These are phyloP conservation scores for Actinidia arguta DNA, from an alignment of 179 eudicot species.

Conservation along the genomic window DNA sequence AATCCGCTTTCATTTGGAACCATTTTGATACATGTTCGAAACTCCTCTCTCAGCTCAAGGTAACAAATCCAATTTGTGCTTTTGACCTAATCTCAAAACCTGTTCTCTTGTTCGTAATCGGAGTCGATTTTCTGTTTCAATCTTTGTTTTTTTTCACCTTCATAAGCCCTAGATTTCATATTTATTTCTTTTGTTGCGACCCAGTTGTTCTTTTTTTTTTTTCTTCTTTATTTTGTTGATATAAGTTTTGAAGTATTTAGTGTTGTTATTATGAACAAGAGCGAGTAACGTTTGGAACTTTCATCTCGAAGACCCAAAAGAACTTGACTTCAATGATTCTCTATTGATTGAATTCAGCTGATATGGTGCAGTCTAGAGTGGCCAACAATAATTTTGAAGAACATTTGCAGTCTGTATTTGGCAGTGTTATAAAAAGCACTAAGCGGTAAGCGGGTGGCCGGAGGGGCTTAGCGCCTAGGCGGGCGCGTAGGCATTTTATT, in stretches of 20 bases:
- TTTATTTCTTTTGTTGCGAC: background rate
- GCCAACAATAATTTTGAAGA: too few relatives aligned
- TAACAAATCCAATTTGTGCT: background rate
- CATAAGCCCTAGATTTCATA: background rate
- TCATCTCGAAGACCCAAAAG: background rate
- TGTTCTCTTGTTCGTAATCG: background rate
- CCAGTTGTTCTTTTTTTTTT: background rate
- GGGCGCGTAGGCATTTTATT: too few relatives aligned
- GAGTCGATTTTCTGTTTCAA: background rate
- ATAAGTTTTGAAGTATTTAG: background rate
- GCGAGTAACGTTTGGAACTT: background rate
- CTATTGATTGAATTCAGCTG: background rate
- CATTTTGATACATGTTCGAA: constrained; percentile 63
- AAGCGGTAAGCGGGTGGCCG: too few relatives aligned
- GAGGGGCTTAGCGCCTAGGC: too few relatives aligned
- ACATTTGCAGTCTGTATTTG: too few relatives aligned
- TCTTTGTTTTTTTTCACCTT: too few relatives aligned
- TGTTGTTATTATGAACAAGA: background rate
- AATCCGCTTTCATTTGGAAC: constrained; percentile 68
- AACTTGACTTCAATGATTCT: background rate
- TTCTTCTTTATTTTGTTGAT: background rate
- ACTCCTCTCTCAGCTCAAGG: constrained; percentile 93
- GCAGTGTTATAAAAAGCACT: too few relatives aligned
- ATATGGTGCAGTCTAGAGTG: too few relatives aligned
- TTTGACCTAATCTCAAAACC: background rate